Percentiles rank a stretch among this genome's conserved stretches.
These are phyloP conservation scores for Glarea lozoyensis DNA, from an alignment of 495 filamentous ascomycete species.

Conservation along the genomic window DNA sequence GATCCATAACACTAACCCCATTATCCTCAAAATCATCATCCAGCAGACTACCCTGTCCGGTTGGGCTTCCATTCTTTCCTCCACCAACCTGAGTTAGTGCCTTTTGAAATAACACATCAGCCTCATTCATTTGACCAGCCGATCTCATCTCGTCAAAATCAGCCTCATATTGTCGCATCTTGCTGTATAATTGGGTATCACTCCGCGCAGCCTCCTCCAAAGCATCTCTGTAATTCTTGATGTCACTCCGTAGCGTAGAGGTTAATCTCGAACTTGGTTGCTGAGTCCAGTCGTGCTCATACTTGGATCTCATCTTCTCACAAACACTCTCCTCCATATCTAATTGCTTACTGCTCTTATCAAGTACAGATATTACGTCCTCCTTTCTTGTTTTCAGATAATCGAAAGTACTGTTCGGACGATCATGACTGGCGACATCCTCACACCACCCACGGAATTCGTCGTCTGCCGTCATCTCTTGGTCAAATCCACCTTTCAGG, in stretches of 20 bases:
- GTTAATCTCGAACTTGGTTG: constrained; percentile 89
- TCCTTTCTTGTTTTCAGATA: constrained; percentile 68
- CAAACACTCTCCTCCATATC: constrained; percentile 97
- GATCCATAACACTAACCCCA: constrained; percentile 71
- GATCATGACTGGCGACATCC: constrained; percentile 76
- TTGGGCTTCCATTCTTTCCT: constrained; percentile 48
- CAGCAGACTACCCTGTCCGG: constrained; percentile 65
- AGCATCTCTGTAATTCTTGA: constrained; percentile 76
- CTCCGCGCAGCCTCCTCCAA: constrained; percentile 83
- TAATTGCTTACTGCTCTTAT: constrained; percentile 73
- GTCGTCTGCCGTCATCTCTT: constrained; percentile 78
- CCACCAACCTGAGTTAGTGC: constrained; percentile 61
- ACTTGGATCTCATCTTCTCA: constrained; percentile 98
- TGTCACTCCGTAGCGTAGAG: constrained; percentile 74
- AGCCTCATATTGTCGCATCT: constrained; percentile 70
- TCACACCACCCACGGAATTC: constrained; percentile 91
- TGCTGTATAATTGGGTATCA: constrained; percentile 75
- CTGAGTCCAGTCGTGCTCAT: constrained; percentile 92
- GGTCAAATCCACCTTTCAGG: constrained; percentile 85
- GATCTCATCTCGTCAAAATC: constrained; percentile 95
- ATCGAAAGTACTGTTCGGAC: constrained; percentile 64
- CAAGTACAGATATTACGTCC: constrained; percentile 58
- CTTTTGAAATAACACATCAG: constrained; percentile 79
- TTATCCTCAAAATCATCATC: constrained; percentile 87
- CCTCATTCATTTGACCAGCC: constrained; percentile 80